Evolutionary conservation across 2,329 filamentous ascomycete species (phyloP), one percentile per base, ranked within the genome.

Genomic region (Alternaria infectoria): DNA sequence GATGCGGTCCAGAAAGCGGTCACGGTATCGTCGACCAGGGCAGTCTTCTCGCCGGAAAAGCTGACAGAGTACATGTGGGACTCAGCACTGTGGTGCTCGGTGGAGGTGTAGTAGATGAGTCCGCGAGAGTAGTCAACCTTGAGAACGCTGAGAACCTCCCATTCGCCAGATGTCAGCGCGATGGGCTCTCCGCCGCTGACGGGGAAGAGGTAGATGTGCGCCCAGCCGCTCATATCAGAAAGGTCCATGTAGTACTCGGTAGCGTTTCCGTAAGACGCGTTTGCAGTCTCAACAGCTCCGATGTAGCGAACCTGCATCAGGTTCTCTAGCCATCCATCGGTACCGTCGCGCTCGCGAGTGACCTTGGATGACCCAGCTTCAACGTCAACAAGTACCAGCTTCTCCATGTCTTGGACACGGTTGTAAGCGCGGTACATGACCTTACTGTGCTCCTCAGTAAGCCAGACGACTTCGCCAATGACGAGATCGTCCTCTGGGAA

Each of bases 351-450:
- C 74, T 89, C 83, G 8, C 87, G 86, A 13, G 87, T 81, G 1
- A 85, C 74, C 8, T 74, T 82, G 10, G 85, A 85, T 0, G 80
- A 77, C 2, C 81, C 77, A 3, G 82, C 80, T 2, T 81, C 79
- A 2, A 86, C 83, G 64, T 90, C 83, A 4, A 91, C 86, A 0
- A 87, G 77, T 2, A 91, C 84, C 13, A 90, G 81, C 64, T 88
- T 89, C 61, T 90, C 88, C 2, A 83, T 78, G 66, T 91, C 88
- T 70, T 92, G 90, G 0, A 91, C 88, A 5, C 90, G 87, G 75
- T 91, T 91, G 80, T 87, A 91, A 0, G 87, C 87, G 12, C 89
- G 86, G 77, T 90, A 89, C 40, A 90, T 83, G 43, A 92, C 81
- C 44, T 84, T 85, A n/a, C 83, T 81, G 72, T 91, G 88, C 6